Base-by-base conservation (phyloP, 1,284 basidiomycete species). In the Leccinum huronense region DNA sequence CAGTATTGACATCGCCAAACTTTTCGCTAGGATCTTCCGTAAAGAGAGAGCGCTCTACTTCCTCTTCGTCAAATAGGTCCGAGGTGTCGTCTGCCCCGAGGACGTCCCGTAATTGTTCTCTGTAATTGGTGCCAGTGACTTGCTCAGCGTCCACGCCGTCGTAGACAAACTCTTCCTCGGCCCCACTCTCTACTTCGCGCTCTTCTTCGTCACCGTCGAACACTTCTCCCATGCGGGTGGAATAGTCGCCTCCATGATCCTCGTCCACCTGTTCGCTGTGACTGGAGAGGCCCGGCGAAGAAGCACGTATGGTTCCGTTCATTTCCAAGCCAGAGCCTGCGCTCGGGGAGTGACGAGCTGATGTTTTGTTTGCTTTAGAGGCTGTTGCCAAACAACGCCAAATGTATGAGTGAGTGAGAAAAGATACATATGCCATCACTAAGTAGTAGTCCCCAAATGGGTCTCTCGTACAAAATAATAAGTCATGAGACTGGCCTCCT, bases 181-280 rank as follows among this genome's bases (percentile, higher is more conserved):
- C 79, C 3, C 77, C 79, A 9, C 79, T 79, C 4, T 75, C 77
- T n/a, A 77, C 77, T 8, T 73, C 75, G 9, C 77, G 75, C 33
- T 73, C 74, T 16, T 74, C 78, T 34, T 77, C 73, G 58, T 81
- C 82, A 56, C 81, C 84, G 59, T 80, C 81, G 61, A 93, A 83
- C 31, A 92, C 79, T 68, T 93, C 91, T 58, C 86, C 87, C 84
- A 93, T 87, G 65, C 85, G 87, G 53, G 86, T 79, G 7, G 88
- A 85, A 72, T 93, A 93, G 73, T 89, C 85, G 2, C 84, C 86
- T 27, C 68, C 74, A 64, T 79, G 69, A 61, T 73, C 74, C 16
- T 77, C 75, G 23, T 72, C 72, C 57, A 69, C 73, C 16, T 69
- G 73, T 10, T 76, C 75, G 36, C 76, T 77, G 31, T 69, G 75